A percentile compares a stretch with the other conserved stretches of the same genome.
These are phyloP conservation scores for Cordia subcordata DNA, from an alignment of 257 asterid species.

Conservation along the genomic window DNA sequence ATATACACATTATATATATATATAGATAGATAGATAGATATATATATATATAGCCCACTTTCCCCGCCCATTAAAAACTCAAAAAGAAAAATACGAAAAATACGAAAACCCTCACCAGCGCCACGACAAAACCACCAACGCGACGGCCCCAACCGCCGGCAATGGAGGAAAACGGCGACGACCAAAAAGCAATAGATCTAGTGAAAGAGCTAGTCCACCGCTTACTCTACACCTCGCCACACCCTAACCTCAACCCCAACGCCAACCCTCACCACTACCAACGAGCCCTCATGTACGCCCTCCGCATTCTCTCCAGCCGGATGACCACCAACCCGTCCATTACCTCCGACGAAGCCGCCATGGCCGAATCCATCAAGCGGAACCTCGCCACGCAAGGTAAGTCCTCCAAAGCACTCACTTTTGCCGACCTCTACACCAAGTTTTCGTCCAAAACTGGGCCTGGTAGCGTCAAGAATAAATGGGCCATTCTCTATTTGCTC, in stretches of 20 bases:
- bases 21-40: too few relatives aligned
- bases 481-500: slow-evolving; percentile 92
- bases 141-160: slow-evolving; percentile 14
- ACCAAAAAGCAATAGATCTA: slow-evolving; percentile 65
- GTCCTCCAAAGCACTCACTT: slow-evolving; percentile 89
- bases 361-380: slow-evolving; percentile 92
- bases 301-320: slow-evolving; percentile 86
- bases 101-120: background rate
- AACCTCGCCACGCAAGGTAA: slow-evolving; percentile 90
- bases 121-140: too few relatives aligned
- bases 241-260: slow-evolving; percentile 4
- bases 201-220: slow-evolving; percentile 91
- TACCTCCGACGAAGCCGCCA: slow-evolving; percentile 59
- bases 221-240: slow-evolving; percentile 34
- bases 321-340: slow-evolving; percentile 62
- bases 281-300: slow-evolving; percentile 72
- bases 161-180: slow-evolving; percentile 51
- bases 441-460: slow-evolving; percentile 64
- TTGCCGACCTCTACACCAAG: slow-evolving; percentile 71
- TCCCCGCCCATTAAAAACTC: slow-evolving; percentile 1
- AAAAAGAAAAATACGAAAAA: background rate
- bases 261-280: slow-evolving; percentile 39
- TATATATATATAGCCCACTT: too few relatives aligned
- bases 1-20: too few relatives aligned
- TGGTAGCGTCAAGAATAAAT: slow-evolving; percentile 75